Conservation (phyloP, 345 rosid genomes). For the Eucalyptus sp. region DNA sequence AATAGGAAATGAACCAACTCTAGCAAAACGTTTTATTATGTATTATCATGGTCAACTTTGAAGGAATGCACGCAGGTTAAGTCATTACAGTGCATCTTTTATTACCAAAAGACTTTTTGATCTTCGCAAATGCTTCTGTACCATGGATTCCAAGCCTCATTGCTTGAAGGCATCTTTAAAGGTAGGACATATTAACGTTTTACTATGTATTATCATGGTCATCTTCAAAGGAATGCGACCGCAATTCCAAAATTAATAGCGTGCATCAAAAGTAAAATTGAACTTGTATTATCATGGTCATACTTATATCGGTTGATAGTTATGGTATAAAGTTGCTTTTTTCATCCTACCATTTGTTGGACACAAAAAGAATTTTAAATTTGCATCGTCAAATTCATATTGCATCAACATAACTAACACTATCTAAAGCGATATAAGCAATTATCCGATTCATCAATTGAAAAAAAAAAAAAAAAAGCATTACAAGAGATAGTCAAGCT, state of each 20-base stretch:
- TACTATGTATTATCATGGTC: background rate
- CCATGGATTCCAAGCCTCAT: background rate
- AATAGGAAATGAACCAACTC: background rate
- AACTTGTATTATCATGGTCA: background rate
- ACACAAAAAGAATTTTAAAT: background rate
- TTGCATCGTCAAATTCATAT: background rate
- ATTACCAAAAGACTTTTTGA: background rate
- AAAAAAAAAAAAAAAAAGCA: too few species aligned
- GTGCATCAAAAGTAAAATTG: background rate
- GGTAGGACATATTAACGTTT: background rate
- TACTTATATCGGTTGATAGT: too few species aligned
- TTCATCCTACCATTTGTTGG: background rate
- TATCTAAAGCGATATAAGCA: background rate
- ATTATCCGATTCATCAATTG: too few species aligned
- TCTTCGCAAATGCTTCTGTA: too few species aligned
- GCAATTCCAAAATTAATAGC: background rate
- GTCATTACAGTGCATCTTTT: background rate
- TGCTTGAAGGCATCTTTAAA: background rate
- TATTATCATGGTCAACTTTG: background rate
- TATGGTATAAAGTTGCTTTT: too few species aligned
- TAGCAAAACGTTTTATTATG: background rate
- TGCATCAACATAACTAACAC: background rate
- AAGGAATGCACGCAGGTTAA: background rate
- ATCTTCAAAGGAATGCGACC: background rate
- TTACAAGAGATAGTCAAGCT: too few species aligned